Percentiles rank a stretch among this genome's conserved stretches.
Conservation (phyloP, 768 basidiomycete species). For the Cubamyces lactineus region DNA sequence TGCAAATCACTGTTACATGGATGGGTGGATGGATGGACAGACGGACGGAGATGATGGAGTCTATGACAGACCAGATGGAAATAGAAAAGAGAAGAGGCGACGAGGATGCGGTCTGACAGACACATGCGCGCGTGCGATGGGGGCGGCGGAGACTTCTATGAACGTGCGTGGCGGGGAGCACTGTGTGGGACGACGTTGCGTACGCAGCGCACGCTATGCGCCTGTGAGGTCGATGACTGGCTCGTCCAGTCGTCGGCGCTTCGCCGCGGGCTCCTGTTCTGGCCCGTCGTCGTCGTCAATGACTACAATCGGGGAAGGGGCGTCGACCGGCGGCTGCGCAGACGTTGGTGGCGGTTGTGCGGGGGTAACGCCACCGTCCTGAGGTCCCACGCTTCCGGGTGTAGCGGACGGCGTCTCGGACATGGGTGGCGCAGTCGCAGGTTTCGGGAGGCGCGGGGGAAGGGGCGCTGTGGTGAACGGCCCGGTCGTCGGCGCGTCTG, state of each 20-base stretch:
- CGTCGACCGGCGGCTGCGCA: conserved; percentile 32
- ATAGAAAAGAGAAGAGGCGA: not conserved
- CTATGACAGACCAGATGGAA: not conserved
- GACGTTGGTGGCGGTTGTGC: conserved; percentile 19
- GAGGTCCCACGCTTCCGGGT: conserved; percentile 38
- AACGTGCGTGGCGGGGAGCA: conserved; percentile 10
- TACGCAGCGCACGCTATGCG: conserved; percentile 1
- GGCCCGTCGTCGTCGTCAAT: conserved; percentile 54
- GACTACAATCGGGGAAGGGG: conserved; percentile 59
- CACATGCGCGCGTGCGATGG: not conserved
- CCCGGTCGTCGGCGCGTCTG: conserved; percentile 26
- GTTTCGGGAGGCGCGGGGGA: conserved; percentile 31
- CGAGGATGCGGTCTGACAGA: not conserved
- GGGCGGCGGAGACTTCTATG: not conserved
- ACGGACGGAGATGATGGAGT: not conserved
- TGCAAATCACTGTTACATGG: not conserved
- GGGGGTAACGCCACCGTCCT: not conserved
- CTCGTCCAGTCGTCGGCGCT: conserved; percentile 50
- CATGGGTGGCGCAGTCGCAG: conserved; percentile 4
- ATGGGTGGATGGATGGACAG: not conserved
- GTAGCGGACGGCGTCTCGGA: conserved; percentile 31
- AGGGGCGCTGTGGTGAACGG: conserved; percentile 54
- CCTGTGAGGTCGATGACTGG: conserved; percentile 18
- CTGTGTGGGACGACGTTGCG: too few relatives aligned
- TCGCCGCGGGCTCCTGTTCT: conserved; percentile 50